phyloP scores from a whole-genome alignment of 1,284 basidiomycete species.

The Ustilago esculenta region DNA sequence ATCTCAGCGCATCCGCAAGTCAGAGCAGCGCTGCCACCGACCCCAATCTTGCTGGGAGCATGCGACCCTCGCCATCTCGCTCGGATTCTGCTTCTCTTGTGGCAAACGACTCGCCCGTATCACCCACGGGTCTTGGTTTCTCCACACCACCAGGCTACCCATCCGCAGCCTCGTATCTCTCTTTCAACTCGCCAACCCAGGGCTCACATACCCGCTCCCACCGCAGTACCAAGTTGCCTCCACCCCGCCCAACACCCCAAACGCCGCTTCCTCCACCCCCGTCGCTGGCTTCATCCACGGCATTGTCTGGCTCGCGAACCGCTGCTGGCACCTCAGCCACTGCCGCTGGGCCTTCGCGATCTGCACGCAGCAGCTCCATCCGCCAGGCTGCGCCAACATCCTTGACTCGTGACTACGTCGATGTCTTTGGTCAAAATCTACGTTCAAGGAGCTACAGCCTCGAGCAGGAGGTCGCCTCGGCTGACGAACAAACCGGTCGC shows the following conservation, averaged over 20 bases:
- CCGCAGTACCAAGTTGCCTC: slow-evolving; percentile 32
- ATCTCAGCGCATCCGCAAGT: slow-evolving; percentile 23
- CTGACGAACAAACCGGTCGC: slow-evolving; percentile 9
- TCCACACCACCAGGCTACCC: slow-evolving; percentile 12
- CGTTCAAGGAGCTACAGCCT: slow-evolving; percentile 33
- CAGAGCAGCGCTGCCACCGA: slow-evolving; percentile 27
- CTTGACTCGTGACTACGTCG: slow-evolving; percentile 8
- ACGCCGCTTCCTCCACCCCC: slow-evolving; percentile 47
- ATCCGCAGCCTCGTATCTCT: slow-evolving; percentile 29
- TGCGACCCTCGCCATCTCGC: slow-evolving; percentile 24
- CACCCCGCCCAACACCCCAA: slow-evolving; percentile 40
- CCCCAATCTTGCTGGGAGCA: slow-evolving; percentile 2
- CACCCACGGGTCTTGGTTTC: slow-evolving; percentile 34
- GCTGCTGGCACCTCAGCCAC: background rate
- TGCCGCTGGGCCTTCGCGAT: background rate
- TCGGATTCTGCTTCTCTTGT: slow-evolving; percentile 22
- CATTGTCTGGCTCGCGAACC: slow-evolving; percentile 6
- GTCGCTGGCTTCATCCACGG: slow-evolving; percentile 16
- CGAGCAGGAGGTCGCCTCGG: slow-evolving; percentile 24
- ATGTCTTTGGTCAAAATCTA: slow-evolving; percentile 5
- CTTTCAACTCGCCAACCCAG: slow-evolving; percentile 23
- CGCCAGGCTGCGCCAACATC: slow-evolving; percentile 1
- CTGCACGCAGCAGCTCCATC: slow-evolving; percentile 3
- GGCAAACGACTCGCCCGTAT: slow-evolving; percentile 27
- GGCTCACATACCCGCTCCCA: slow-evolving; percentile 9